phyloP scores from a whole-genome alignment of 768 basidiomycete species.

The Amanita molliuscula region DNA sequence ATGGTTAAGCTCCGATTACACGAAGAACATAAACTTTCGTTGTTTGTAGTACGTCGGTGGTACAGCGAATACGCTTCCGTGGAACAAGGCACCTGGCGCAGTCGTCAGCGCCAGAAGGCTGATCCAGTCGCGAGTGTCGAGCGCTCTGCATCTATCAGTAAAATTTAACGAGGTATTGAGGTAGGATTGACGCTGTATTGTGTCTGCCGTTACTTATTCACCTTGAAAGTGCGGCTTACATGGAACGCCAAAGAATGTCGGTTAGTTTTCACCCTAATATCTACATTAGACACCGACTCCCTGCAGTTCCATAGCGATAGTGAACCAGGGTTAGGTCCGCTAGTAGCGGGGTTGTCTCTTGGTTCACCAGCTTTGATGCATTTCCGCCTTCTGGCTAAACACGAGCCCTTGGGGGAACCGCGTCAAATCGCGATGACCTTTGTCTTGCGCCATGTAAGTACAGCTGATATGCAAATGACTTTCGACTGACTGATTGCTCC shows the following conservation, averaged over 20 bases:
- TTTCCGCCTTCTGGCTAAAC: slow-evolving; percentile 45
- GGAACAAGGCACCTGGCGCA: slow-evolving; percentile 44
- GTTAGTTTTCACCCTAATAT: slow-evolving; percentile 27
- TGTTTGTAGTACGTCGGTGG: slow-evolving; percentile 62
- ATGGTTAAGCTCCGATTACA: slow-evolving; percentile 6
- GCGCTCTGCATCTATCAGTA: slow-evolving; percentile 28
- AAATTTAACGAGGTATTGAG: slow-evolving; percentile 72
- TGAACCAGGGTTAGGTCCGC: slow-evolving; percentile 62
- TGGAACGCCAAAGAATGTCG: slow-evolving; percentile 80
- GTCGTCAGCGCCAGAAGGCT: slow-evolving; percentile 47
- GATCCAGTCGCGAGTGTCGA: slow-evolving; percentile 43
- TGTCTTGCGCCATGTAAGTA: slow-evolving; percentile 53
- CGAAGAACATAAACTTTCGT: neutral
- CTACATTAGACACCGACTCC: neutral
- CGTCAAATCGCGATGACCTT: slow-evolving; percentile 38
- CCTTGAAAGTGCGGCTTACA: slow-evolving; percentile 56
- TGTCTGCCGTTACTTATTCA: neutral
- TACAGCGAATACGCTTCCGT: slow-evolving; percentile 61
- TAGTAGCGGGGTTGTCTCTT: slow-evolving; percentile 67
- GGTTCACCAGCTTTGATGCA: slow-evolving; percentile 75
- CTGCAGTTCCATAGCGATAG: slow-evolving; percentile 70
- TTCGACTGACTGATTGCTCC: neutral
- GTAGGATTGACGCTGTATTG: slow-evolving; percentile 15
- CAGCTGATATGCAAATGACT: neutral
- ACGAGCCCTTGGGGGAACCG: slow-evolving; percentile 20